Percentiles rank a stretch among this genome's conserved stretches.
Conservation (phyloP, 176 grass and related monocot species). For the Tillandsia fasciculata region DNA sequence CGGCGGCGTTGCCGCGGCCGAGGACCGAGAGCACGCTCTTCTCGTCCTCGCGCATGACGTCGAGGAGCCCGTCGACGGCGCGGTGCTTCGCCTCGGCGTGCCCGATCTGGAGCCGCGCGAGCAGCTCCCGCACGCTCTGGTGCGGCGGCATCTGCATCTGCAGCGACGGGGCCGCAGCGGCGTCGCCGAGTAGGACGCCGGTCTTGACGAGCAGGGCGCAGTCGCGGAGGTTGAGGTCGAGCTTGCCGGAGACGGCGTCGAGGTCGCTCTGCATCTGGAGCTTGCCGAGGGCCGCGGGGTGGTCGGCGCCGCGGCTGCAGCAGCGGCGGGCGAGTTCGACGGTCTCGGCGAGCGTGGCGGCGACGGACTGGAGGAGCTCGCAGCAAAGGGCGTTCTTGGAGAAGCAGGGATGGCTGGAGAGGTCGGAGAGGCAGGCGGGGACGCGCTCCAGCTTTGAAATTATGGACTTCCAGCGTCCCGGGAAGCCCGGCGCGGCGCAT, state of each 20-base stretch:
- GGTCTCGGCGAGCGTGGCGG: conserved; percentile 44
- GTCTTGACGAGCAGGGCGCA: conserved; percentile 88
- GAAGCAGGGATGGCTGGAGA: conserved; percentile 86
- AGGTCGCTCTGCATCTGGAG: conserved; percentile 96
- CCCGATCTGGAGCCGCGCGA: conserved; percentile 83
- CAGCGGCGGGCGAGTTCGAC: conserved; percentile 46
- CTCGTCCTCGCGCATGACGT: conserved; percentile 69
- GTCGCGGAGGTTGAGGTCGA: conserved; percentile 86
- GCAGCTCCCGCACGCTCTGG: conserved; percentile 62
- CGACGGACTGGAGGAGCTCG: conserved; percentile 72
- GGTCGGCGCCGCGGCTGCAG: conserved; percentile 11
- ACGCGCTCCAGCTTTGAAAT: conserved; percentile 58
- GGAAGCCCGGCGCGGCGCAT: conserved; percentile 36
- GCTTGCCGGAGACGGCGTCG: conserved; percentile 69
- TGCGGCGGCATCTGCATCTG: conserved; percentile 2
- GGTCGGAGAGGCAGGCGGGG: conserved; percentile 65
- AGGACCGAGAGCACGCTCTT: conserved; percentile 68
- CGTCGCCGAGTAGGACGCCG: conserved; percentile 56
- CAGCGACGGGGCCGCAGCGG: conserved; percentile 20
- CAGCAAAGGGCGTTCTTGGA: conserved; percentile 73
- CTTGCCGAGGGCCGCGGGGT: conserved; percentile 33
- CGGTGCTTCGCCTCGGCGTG: conserved; percentile 82
- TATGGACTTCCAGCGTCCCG: conserved; percentile 60
- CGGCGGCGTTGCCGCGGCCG: conserved; percentile 68
- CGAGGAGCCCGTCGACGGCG: conserved; percentile 64